Base-by-base conservation (phyloP, 2,329 filamentous ascomycete species). In the Ascochyta koolunga region DNA sequence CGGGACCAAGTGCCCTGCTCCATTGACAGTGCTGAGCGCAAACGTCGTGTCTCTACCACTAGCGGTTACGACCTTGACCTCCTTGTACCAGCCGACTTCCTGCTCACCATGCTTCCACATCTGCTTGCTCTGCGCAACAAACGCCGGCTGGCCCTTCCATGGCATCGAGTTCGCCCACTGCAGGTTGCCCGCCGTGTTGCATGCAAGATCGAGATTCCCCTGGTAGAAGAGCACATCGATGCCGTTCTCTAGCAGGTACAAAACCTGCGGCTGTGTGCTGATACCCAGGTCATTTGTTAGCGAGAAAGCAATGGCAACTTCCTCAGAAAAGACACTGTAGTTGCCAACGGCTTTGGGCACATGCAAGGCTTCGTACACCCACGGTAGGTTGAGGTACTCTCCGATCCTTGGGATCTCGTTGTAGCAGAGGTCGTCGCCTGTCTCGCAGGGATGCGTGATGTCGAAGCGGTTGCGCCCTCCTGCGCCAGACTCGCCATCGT, bases 91-190 rank as follows among this genome's bases (percentile, higher is more conserved):
- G 5, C 69, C 71, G 2, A 71, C 61, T 29, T 68, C 64, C 31
- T 68, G 38, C 3, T 56, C 61, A 1, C 54, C 63, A 35, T 62
- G 43, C 49, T 60, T 62, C 70, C 70, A 73, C 5, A 24, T 27
- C 43, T 54, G 57, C 58, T 68, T 69, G 10, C 59, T 39, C 60
- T 76, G 68, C 6, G 72, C 64, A 0, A 70, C 71, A 61, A 79
- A 80, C 10, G 73, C 75, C 2, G 77, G 67, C 61, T 79, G 77
- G 1, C 77, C 77, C 45, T 75, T 77, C 78, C 78, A 81, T 2
- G 65, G 55, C 67, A 80, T 69, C 9, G 66, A 70, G 16, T 71
- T 73, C 16, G 77, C 75, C 73, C 73, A 78, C 24, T 74, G 64
- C 48, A 54, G 66, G 36, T 75, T 77, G 0, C 75, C 74, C 10